Evolutionary conservation across 176 grass and related monocot genomes (phyloP), one percentile per base, ranked within the genome.

Genomic region (Carex kokanica): DNA sequence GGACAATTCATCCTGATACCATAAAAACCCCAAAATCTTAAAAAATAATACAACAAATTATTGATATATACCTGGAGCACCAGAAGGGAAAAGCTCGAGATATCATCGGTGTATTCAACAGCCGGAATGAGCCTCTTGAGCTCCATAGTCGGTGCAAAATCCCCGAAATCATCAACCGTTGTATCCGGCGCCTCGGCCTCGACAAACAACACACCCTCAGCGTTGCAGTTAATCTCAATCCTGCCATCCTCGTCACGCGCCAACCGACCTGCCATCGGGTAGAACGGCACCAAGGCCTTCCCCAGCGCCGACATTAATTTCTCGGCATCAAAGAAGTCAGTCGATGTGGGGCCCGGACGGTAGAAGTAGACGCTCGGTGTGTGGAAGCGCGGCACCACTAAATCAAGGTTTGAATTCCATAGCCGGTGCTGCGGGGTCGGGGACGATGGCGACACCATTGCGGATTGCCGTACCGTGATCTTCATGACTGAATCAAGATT

Each of bases 301-400:
- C 81, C 89, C 54, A 97, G 86, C n/a, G 91, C 89, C 36, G 78
- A 81, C 69, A 64, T 84, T 82, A 97, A 83, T 73, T 74, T 72
- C 6, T 82, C 89, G n/a, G 65, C 86, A 78, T 91, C 85, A 23
- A 97, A 97, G 91, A 93, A 97, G 32, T 58, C 62, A 29, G 56
- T 70, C 18, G 2, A 1, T 2, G 1, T 36, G 2, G 59, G 71
- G 41, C 66, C n/a, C 4, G 69, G 79, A 60, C 89, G 89, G 86
- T 94, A 97, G 91, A 97, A 94, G 84, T 97, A 97, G 21, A 94
- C 89, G 70, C 91, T 97, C 51, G 94, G 94, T 16, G 94, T 97
- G 89, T 93, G 89, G 89, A 93, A 93, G 55, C 91, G 88, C 52
- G 91, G 94, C 34, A 93, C 94, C 11, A 93, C 94, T 61, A 97